phyloP scores from a whole-genome alignment of 257 asterid species.

The Solanum virginianum region DNA sequence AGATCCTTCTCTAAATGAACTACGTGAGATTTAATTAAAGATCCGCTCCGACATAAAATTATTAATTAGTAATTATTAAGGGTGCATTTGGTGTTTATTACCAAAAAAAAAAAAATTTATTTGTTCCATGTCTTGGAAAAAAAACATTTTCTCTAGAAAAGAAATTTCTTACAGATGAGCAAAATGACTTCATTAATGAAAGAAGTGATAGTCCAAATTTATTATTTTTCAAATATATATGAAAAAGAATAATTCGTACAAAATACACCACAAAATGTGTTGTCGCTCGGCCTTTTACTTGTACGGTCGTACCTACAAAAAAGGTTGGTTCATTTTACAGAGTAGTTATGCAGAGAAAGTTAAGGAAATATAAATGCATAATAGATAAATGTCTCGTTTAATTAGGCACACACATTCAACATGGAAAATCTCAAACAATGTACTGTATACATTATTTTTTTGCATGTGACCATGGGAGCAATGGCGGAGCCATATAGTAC shows the following conservation, averaged over 20 bases:
- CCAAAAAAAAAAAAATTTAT: too few relatives aligned
- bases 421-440: rapidly evolving
- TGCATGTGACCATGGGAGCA: too few relatives aligned
- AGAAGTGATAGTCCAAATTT: not conserved
- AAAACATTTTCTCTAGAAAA: not conserved
- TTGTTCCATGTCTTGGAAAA: not conserved
- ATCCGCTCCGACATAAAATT: too few relatives aligned
- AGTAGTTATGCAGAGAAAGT: not conserved
- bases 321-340: not conserved
- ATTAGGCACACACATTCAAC: not conserved
- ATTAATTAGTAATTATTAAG: not conserved
- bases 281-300: not conserved
- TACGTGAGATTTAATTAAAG: too few relatives aligned
- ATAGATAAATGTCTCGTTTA: not conserved
- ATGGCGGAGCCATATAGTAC: too few relatives aligned
- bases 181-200: not conserved
- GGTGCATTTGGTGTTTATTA: not conserved
- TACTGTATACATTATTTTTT: not conserved
- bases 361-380: not conserved
- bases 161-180: not conserved
- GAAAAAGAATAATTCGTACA: too few relatives aligned
- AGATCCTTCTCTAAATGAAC: too few relatives aligned
- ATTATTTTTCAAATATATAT: not conserved
- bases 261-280: not conserved
- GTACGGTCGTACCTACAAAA: not conserved